Percentiles rank a stretch among this genome's conserved stretches.
Conservation (phyloP, 139 green algal genomes). For the Ostreobium quekettii region DNA sequence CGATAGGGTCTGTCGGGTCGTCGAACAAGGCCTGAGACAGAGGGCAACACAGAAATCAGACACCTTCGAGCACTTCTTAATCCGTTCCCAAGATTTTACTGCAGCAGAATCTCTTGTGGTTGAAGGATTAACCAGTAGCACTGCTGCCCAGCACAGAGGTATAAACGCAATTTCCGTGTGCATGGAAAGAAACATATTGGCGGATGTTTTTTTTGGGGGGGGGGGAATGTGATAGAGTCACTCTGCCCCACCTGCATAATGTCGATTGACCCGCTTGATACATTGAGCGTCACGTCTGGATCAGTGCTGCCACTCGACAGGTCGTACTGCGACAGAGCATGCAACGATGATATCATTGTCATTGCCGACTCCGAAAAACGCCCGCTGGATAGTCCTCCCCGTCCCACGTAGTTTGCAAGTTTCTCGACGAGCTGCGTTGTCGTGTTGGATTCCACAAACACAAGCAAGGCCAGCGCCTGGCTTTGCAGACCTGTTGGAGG, state of each 20-base stretch:
- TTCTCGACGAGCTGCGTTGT: not conserved
- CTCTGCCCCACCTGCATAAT: not conserved
- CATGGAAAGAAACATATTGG: too few species aligned
- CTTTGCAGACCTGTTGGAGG: not conserved
- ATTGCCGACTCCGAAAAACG: too few species aligned
- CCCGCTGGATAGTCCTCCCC: too few species aligned
- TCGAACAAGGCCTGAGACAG: not conserved
- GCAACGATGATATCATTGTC: not conserved
- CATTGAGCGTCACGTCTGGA: not conserved
- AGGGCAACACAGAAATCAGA: too few species aligned
- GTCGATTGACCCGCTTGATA: not conserved
- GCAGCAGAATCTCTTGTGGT: too few species aligned
- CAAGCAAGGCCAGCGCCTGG: not conserved
- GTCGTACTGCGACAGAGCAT: slow-evolving; percentile 2
- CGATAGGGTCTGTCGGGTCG: not conserved
- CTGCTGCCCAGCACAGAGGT: too few species aligned
- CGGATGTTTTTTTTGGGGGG: too few species aligned
- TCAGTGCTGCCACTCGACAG: not conserved
- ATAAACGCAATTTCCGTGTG: too few species aligned
- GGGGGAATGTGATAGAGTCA: not conserved
- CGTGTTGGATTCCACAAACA: not conserved
- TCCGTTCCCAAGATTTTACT: too few species aligned
- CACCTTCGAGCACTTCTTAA: too few species aligned
- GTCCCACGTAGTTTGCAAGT: not conserved
- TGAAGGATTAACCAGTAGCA: too few species aligned